Percentiles rank a stretch among this genome's conserved stretches.
Evolutionary conservation across 768 basidiomycete species (phyloP).

Genomic region (Boletellus ananiceps): DNA sequence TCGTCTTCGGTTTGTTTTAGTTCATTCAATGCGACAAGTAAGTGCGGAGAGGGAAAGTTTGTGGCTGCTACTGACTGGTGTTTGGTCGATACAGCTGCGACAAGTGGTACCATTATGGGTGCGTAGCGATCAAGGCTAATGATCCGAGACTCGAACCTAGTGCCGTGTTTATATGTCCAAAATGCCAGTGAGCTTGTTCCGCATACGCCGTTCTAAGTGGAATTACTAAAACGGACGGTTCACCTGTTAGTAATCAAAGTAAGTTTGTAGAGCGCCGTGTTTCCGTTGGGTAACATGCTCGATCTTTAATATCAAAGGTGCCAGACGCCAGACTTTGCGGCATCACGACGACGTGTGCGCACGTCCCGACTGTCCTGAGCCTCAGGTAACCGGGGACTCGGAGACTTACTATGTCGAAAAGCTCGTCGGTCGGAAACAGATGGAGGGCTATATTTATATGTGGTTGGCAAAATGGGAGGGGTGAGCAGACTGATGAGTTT

Average conservation of each 20-base stretch:
- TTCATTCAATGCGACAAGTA: conserved; percentile 35
- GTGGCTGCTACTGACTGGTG: background rate
- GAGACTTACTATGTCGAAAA: conserved; percentile 25
- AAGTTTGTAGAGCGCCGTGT: background rate
- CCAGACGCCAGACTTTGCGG: conserved; percentile 9
- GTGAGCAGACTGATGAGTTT: conserved; percentile 9
- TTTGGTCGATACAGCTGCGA: conserved; percentile 31
- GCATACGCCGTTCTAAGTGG: background rate
- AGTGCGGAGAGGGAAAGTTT: background rate
- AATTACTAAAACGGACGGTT: background rate
- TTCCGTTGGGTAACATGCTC: background rate
- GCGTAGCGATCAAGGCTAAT: conserved; percentile 36
- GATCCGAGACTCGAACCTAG: conserved; percentile 35
- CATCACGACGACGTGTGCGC: conserved; percentile 14
- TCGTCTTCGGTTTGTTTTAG: conserved; percentile 5
- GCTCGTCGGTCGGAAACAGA: conserved; percentile 24
- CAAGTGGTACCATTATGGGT: conserved; percentile 51
- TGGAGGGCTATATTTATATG: conserved; percentile 10
- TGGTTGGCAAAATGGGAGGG: conserved; percentile 35
- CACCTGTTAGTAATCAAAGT: conserved; percentile 11
- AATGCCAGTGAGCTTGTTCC: conserved; percentile 30
- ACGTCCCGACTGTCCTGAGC: conserved; percentile 25
- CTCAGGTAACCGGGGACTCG: background rate
- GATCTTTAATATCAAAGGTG: conserved; percentile 6
- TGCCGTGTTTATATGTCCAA: conserved; percentile 39